Evolutionary conservation across 108 stramenopile genomes (phyloP).

Genomic region (Stephanodiscus minutulus): DNA sequence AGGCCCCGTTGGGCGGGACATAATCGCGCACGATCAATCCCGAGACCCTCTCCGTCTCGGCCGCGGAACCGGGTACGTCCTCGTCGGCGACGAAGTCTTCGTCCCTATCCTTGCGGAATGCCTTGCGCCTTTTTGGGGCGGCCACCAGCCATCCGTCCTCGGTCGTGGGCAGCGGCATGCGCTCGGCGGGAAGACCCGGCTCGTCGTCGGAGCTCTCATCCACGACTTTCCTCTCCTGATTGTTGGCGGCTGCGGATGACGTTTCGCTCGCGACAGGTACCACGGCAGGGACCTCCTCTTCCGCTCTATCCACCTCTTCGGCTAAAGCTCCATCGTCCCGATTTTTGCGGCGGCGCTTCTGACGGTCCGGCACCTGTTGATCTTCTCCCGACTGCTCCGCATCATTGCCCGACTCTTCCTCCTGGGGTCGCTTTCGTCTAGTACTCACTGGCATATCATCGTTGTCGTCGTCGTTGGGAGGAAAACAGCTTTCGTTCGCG

Average conservation of each 20-base stretch:
- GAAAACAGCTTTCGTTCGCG: neutral
- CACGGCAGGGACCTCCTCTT: conserved; percentile 6
- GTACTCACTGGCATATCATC: neutral
- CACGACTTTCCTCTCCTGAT: conserved; percentile 6
- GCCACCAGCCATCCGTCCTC: conserved; percentile 52
- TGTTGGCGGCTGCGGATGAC: conserved; percentile 10
- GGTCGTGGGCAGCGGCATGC: conserved; percentile 37
- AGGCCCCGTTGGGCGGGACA: conserved; percentile 4
- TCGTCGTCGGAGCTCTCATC: conserved; percentile 37
- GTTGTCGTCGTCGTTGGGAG: neutral
- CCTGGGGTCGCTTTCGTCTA: conserved; percentile 13
- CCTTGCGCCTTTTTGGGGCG: conserved; percentile 41
- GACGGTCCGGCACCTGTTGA: conserved; percentile 1
- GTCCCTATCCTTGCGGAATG: conserved; percentile 43
- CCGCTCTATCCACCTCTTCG: neutral
- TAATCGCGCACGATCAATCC: conserved; percentile 45
- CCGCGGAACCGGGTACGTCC: conserved; percentile 25
- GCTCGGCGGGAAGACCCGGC: conserved; percentile 39
- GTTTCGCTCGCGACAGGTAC: neutral
- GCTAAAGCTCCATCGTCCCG: neutral
- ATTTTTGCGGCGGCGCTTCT: conserved; percentile 30
- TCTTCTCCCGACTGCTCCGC: conserved; percentile 6
- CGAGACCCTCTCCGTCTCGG: conserved; percentile 36
- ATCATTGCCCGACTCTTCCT: neutral
- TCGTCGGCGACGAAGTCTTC: conserved; percentile 13